phyloP scores from a whole-genome alignment of 371 early-diverging fungal genomes.

The Zychaea mexicana region DNA sequence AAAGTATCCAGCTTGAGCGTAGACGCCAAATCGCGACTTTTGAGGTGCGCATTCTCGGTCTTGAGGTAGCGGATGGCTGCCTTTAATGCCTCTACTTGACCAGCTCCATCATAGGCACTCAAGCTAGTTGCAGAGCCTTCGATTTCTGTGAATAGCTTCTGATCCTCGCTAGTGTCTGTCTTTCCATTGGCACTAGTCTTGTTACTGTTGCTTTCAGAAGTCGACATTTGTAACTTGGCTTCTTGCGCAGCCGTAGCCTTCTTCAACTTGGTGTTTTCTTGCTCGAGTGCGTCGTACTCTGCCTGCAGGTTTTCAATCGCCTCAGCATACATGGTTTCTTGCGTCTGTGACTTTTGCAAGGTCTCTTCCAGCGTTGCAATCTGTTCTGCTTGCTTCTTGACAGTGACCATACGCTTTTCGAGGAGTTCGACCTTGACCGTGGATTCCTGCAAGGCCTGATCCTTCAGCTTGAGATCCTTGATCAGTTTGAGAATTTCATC shows the following conservation, averaged over 20 bases:
- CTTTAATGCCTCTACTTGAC: conserved; percentile 65
- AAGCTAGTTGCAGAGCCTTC: neutral
- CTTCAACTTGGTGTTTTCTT: conserved; percentile 64
- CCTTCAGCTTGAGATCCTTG: conserved; percentile 74
- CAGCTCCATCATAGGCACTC: neutral
- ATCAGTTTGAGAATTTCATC: conserved; percentile 79
- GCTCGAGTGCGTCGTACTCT: conserved; percentile 70
- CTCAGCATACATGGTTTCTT: conserved; percentile 72
- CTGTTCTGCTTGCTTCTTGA: conserved; percentile 70
- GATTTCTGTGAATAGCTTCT: neutral
- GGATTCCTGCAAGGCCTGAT: conserved; percentile 78
- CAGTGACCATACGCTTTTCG: conserved; percentile 72
- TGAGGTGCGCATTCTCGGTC: conserved; percentile 80
- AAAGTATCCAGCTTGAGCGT: conserved; percentile 40
- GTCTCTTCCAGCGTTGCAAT: conserved; percentile 62
- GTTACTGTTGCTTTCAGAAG: conserved; percentile 20
- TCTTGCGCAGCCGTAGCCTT: conserved; percentile 46
- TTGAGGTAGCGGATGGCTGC: conserved; percentile 76
- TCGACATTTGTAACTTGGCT: conserved; percentile 42
- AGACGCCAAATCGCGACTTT: conserved; percentile 54
- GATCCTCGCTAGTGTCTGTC: neutral
- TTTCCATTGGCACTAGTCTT: neutral
- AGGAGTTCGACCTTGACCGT: conserved; percentile 77
- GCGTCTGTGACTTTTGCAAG: conserved; percentile 59
- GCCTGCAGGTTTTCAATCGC: conserved; percentile 73